Base-by-base conservation (phyloP, 371 early-diverging fungal species). In the Haplosporangium sp. region DNA sequence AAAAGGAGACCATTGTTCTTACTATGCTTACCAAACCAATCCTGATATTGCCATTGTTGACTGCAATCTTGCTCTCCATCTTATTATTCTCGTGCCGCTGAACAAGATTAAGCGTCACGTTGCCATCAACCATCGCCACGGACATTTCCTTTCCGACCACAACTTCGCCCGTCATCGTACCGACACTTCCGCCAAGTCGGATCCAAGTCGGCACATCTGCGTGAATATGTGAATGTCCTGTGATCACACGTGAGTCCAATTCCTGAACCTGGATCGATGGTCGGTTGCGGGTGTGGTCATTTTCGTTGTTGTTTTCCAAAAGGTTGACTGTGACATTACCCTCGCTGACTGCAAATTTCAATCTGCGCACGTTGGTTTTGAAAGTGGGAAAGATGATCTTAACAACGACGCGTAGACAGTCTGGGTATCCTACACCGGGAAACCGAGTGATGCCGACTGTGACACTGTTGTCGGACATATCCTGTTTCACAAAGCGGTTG, bases 81-180 rank as follows among this genome's bases (percentile, higher is more conserved):
- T 51, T 36, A 29, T 59, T 40, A 43, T 50, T 42, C 40, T 37
- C 51, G 7, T 20, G 5, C 18, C 20, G 41, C 50, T 46, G 48
- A 7, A 38, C 50, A 6, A 68, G 59, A 50, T 70, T 55, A 21
- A 70, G 41, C 6, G 41, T 1, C 1, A 70, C 60, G 16, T 38
- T 3, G 3, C 71, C 71, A 4, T 70, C 59, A 6, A 70, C 60
- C 48, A 70, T 18, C 4, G 29, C 55, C 7, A 46, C 55, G 7
- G 41, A 8, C 20, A 70, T 37, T 1, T 64, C 64, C 10, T 42
- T 53, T 16, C 71, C 59, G 6, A 64, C 59, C 12, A 55, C 38
- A 41, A 70, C 48, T 13, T 53, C 37, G 13, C 71, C 71, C 10
- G n/a, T 20, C n/a, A 64, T 52, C 8, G 54, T 41, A 12, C 71